A percentile compares a stretch with the other conserved stretches of the same genome.
Conservation (phyloP, 1,284 basidiomycete genomes). For the Ustilago nuda region DNA sequence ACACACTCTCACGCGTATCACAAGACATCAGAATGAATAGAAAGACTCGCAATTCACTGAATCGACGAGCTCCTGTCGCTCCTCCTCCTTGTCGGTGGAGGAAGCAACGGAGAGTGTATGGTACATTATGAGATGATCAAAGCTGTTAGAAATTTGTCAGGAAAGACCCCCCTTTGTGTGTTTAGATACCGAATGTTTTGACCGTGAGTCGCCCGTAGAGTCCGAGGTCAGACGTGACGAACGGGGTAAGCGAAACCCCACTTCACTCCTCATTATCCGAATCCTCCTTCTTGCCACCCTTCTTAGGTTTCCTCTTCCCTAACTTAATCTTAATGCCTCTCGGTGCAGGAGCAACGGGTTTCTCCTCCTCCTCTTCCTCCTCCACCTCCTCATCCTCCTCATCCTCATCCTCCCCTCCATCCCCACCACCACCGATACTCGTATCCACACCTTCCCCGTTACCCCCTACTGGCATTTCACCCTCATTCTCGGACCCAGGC, state of each 20-base stretch:
- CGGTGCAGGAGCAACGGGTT: constrained; percentile 23
- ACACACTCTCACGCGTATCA: no score
- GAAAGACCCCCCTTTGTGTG: neutral
- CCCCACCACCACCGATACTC: constrained; percentile 11
- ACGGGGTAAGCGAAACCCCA: neutral
- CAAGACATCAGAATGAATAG: no score
- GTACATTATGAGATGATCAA: neutral
- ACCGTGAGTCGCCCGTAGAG: neutral
- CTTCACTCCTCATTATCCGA: constrained; percentile 35
- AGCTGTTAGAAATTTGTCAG: neutral
- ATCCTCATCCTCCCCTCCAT: constrained; percentile 19
- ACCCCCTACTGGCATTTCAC: constrained; percentile 21
- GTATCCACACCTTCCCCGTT: constrained; percentile 10
- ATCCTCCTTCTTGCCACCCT: constrained; percentile 25
- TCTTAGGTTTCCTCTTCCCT: constrained; percentile 31
- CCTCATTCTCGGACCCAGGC: constrained; percentile 55
- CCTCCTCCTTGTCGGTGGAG: neutral
- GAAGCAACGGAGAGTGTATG: neutral
- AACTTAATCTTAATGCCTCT: constrained; percentile 53
- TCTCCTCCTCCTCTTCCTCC: constrained; percentile 43
- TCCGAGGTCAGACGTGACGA: neutral
- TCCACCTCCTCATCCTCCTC: constrained; percentile 28
- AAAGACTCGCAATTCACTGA: neutral
- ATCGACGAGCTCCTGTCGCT: neutral
- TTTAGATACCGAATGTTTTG: neutral